phyloP scores from a whole-genome alignment of 176 grass and related monocot species.

The Typha latifolia region DNA sequence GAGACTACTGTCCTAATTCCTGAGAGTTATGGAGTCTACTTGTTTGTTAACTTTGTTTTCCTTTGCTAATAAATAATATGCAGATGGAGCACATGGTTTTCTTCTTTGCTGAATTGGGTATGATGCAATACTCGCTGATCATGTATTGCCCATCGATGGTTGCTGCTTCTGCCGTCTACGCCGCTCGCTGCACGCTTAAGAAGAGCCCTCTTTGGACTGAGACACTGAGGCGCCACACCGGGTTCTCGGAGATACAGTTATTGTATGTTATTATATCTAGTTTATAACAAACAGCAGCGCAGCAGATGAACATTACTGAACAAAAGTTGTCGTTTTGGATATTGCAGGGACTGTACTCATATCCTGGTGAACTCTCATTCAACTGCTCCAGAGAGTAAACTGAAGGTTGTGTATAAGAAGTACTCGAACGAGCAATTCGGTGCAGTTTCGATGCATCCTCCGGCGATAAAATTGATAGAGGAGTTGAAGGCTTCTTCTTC shows the following conservation, averaged over 20 bases:
- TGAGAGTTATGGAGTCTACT: no score
- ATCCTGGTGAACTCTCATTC: slow-evolving; percentile 50
- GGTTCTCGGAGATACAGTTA: slow-evolving; percentile 33
- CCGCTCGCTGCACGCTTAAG: slow-evolving; percentile 47
- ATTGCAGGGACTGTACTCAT: slow-evolving; percentile 41
- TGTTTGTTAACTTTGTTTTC: neutral
- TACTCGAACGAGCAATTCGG: slow-evolving; percentile 55
- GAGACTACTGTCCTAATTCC: neutral
- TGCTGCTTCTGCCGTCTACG: slow-evolving; percentile 47
- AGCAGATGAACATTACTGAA: neutral
- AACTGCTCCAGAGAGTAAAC: slow-evolving; percentile 41
- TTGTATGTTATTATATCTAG: slow-evolving; percentile 23
- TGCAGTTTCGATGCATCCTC: slow-evolving; percentile 46
- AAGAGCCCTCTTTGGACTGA: slow-evolving; percentile 62
- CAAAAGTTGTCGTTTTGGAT: neutral
- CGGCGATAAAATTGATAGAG: slow-evolving; percentile 26
- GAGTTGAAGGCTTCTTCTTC: slow-evolving; percentile 7
- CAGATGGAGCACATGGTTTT: slow-evolving; percentile 47
- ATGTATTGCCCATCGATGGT: slow-evolving; percentile 35
- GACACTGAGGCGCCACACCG: slow-evolving; percentile 47
- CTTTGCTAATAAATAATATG: neutral
- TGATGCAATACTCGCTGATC: slow-evolving; percentile 41
- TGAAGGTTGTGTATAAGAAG: slow-evolving; percentile 75
- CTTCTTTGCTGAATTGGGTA: slow-evolving; percentile 51
- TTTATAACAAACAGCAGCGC: neutral